phyloP scores from a whole-genome alignment of 305 asterid genomes.

The Stenogyne calaminthoides region DNA sequence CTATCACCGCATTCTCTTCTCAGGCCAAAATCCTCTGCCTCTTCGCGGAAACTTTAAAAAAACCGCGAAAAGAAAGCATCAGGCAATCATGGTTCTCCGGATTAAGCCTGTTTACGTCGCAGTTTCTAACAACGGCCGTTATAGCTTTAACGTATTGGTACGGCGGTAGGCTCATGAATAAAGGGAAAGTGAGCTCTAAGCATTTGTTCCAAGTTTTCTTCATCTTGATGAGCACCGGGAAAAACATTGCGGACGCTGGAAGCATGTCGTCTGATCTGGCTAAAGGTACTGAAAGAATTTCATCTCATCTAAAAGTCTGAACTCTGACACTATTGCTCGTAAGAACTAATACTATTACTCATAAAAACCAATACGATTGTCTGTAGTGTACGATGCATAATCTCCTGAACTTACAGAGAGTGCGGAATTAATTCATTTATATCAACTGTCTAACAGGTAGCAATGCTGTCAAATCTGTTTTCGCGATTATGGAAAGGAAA shows the following conservation, averaged over 20 bases:
- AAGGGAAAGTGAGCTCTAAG: slow-evolving; percentile 49
- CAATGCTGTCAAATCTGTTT: slow-evolving; percentile 55
- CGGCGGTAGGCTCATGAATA: slow-evolving; percentile 74
- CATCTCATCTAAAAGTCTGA: not conserved
- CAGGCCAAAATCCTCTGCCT: slow-evolving; percentile 56
- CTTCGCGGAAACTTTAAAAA: slow-evolving; percentile 44
- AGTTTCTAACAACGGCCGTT: slow-evolving; percentile 56
- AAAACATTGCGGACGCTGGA: slow-evolving; percentile 79
- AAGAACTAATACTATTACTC: no score
- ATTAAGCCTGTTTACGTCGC: slow-evolving; percentile 56
- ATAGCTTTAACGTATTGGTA: slow-evolving; percentile 81
- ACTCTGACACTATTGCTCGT: no score
- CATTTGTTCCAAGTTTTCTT: slow-evolving; percentile 72
- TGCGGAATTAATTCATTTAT: not conserved
- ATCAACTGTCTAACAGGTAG: slow-evolving; percentile 28
- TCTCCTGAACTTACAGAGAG: no score
- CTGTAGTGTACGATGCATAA: no score
- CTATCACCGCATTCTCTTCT: slow-evolving; percentile 75
- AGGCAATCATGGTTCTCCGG: slow-evolving; percentile 77
- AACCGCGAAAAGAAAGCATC: slow-evolving; percentile 54
- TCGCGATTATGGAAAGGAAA: slow-evolving; percentile 52
- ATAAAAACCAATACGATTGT: no score
- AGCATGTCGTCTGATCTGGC: slow-evolving; percentile 76
- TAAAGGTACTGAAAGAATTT: slow-evolving; percentile 30
- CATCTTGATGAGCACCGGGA: slow-evolving; percentile 80